Evolutionary conservation across 257 asterid genomes (phyloP).

Genomic region (Ilex aquifolium): DNA sequence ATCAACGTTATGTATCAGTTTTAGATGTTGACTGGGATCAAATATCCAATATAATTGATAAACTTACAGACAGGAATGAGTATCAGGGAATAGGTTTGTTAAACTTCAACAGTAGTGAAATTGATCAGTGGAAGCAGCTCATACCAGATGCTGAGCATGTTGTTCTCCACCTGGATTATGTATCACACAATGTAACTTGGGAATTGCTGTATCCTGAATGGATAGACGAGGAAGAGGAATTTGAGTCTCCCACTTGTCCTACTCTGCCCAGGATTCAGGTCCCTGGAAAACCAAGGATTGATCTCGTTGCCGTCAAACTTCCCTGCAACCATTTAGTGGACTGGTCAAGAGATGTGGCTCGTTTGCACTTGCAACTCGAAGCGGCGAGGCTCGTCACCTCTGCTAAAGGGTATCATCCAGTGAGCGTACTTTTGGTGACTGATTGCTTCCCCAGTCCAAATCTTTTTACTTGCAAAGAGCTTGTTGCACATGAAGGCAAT

Average conservation of each 20-base stretch:
- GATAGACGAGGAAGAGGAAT: constrained; percentile 94
- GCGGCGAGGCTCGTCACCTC: constrained; percentile 75
- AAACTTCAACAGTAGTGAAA: constrained; percentile 69
- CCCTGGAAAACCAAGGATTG: constrained; percentile 66
- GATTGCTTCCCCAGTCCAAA: constrained; percentile 87
- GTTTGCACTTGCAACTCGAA: constrained; percentile 83
- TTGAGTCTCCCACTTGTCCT: constrained; percentile 82
- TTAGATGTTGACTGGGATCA: constrained; percentile 70
- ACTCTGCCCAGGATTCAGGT: constrained; percentile 46
- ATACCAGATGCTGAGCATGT: constrained; percentile 76
- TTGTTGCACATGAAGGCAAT: constrained; percentile 56
- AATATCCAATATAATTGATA: constrained; percentile 45
- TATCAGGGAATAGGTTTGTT: constrained; percentile 65
- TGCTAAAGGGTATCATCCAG: constrained; percentile 61
- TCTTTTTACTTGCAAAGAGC: constrained; percentile 80
- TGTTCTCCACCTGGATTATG: constrained; percentile 43
- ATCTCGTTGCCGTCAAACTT: constrained; percentile 77
- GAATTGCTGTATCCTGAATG: constrained; percentile 89
- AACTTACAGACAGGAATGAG: constrained; percentile 44
- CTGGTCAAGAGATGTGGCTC: constrained; percentile 84
- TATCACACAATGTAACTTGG: constrained; percentile 62
- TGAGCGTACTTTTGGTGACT: constrained; percentile 58
- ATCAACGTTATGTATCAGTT: constrained; percentile 43
- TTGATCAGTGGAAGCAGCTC: constrained; percentile 44
- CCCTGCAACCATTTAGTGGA: constrained; percentile 67